Evolutionary conservation across 371 early-diverging fungal genomes (phyloP), one percentile per base, ranked within the genome.

Genomic region (Catenaria anguillulae): DNA sequence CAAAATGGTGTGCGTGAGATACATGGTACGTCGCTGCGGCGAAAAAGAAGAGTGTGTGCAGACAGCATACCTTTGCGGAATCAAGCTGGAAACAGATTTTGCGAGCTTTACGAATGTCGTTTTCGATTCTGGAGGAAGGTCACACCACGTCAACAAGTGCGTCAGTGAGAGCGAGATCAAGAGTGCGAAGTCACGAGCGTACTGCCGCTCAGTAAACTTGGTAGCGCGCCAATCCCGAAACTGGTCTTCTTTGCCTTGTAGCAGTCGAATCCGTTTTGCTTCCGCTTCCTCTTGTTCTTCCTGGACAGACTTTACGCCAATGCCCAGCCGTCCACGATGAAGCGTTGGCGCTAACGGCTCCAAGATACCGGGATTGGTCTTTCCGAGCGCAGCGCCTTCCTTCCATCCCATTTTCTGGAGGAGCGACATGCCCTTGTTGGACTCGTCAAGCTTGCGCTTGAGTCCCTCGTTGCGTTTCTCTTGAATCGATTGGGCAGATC

Each of bases 401-500:
- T 79, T 79, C 73, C 78, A 85, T 0, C 84, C 85, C 83, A 85
- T 82, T 36, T 82, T 83, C 73, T 77, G 76, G 21, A 85, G 61
- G 81, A 85, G 79, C 35, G 80, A 69, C 78, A 82, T 81, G 29
- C 85, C 85, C 60, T 79, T 81, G 65, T 84, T 84, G 6, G 73
- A 72, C 24, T 71, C 70, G 10, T 72, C 75, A 13, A 85, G 61
- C 35, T 70, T 67, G 5, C 65, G 71, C 15, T 76, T 60, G 12
- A 84, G 62, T 0, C 82, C 84, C 36, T 71, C 68, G 54, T 80
- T 76, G 35, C 81, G 72, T 24, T 77, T 74, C 66, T 85, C 82
- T 45, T 71, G 62, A 37, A 61, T 29, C 75, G 63, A 59, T 71
- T 71, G 21, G 71, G 73, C 36, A 75, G 64, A 12, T 54, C 10